phyloP scores from a whole-genome alignment of 164 flowering plant species.

The Tetracentron sinense region DNA sequence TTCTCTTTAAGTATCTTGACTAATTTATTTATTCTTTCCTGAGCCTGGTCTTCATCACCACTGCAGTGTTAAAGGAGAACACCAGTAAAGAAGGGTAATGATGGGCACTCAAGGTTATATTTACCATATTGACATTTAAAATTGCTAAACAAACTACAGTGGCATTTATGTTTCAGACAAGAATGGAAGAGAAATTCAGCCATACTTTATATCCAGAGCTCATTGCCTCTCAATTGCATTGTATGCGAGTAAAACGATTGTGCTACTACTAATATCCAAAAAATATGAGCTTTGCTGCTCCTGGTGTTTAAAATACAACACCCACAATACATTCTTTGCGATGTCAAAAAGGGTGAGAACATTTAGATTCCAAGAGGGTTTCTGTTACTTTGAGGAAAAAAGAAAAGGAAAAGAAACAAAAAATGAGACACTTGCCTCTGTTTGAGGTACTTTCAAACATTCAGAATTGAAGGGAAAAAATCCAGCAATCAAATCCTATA shows the following conservation, averaged over 20 bases:
- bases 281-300: too few relatives aligned
- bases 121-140: neutral
- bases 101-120: neutral
- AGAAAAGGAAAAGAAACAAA: too few relatives aligned
- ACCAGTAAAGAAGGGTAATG: neutral
- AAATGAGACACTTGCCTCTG: too few relatives aligned
- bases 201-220: neutral
- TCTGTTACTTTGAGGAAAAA: too few relatives aligned
- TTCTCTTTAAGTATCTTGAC: constrained; percentile 89
- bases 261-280: too few relatives aligned
- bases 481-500: too few relatives aligned
- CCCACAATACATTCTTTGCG: too few relatives aligned
- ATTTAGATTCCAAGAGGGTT: too few relatives aligned
- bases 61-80: constrained; percentile 35
- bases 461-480: neutral
- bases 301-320: neutral
- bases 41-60: constrained; percentile 99
- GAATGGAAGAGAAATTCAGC: neutral
- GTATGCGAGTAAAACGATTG: neutral
- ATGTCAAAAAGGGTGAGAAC: too few relatives aligned
- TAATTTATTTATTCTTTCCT: constrained; percentile 87
- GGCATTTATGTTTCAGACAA: neutral
- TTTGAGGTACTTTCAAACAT: neutral
- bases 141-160: neutral
- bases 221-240: neutral